phyloP scores from a whole-genome alignment of 1,284 basidiomycete species.

The Ceratobasidium sp. region DNA sequence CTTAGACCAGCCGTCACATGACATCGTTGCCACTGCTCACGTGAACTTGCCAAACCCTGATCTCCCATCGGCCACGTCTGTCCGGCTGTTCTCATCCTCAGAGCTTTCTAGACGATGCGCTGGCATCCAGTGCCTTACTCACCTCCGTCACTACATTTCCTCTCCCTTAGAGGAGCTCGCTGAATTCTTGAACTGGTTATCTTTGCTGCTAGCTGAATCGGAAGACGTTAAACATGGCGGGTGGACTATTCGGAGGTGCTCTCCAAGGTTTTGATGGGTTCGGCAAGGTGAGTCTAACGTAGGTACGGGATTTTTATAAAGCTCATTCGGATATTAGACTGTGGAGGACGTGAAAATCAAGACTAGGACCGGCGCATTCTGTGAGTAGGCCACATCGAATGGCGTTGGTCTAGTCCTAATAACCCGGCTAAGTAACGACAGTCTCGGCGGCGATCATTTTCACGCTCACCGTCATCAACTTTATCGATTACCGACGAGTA shows the following conservation, averaged over 20 bases:
- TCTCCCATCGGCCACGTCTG: not conserved
- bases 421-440: conserved; percentile 44
- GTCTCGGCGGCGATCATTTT: conserved; percentile 83
- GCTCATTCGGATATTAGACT: conserved; percentile 54
- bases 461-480: conserved; percentile 92
- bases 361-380: conserved; percentile 90
- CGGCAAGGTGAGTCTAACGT: conserved; percentile 81
- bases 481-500: conserved; percentile 92
- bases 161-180: no score
- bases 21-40: no score
- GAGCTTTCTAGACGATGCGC: not conserved
- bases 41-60: no score
- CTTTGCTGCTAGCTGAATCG: not conserved
- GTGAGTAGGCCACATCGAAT: conserved; percentile 64
- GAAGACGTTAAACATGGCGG: conserved; percentile 67
- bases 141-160: not conserved
- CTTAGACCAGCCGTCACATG: no score
- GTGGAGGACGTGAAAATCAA: conserved; percentile 98
- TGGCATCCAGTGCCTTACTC: not conserved
- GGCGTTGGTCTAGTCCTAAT: not conserved
- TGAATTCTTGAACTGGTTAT: not conserved
- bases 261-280: conserved; percentile 95
- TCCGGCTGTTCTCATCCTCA: not conserved
- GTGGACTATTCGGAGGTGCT: conserved; percentile 69
- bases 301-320: not conserved